Percentiles rank a stretch among this genome's conserved stretches.
Evolutionary conservation across 2,329 filamentous ascomycete species (phyloP).

Genomic region (Colletotrichum tropicicola): DNA sequence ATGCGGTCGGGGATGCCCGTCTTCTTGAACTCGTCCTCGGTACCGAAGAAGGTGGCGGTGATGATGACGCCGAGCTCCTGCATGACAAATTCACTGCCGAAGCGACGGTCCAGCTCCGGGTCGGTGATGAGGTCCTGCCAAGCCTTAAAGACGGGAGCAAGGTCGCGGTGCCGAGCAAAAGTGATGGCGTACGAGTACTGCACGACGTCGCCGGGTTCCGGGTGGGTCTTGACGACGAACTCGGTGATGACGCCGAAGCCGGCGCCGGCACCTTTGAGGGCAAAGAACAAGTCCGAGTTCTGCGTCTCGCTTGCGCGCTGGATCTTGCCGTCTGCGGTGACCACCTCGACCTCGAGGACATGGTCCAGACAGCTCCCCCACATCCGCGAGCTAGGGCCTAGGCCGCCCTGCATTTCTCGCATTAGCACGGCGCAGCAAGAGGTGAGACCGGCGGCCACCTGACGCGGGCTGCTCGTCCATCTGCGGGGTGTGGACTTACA

Average conservation of each 20-base stretch:
- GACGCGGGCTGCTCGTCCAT: not conserved
- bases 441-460: constrained; percentile 1
- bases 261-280: constrained; percentile 63
- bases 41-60: constrained; percentile 70
- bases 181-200: constrained; percentile 67
- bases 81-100: constrained; percentile 65
- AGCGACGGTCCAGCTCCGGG: constrained; percentile 64
- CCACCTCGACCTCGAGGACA: constrained; percentile 62
- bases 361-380: constrained; percentile 67
- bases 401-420: constrained; percentile 54
- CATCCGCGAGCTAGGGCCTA: constrained; percentile 66
- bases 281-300: constrained; percentile 65
- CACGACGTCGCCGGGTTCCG: constrained; percentile 63
- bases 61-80: constrained; percentile 63
- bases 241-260: constrained; percentile 66
- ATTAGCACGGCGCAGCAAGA: constrained; percentile 4
- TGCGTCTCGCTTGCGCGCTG: constrained; percentile 54
- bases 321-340: constrained; percentile 64
- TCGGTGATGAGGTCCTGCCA: constrained; percentile 68
- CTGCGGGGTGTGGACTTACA: constrained; percentile 44
- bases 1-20: constrained; percentile 58
- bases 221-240: constrained; percentile 64
- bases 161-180: constrained; percentile 55
- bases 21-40: constrained; percentile 61
- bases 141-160: constrained; percentile 58